Conservation (phyloP, 73 alveolate species). For the Tetrahymena malaccensis region DNA sequence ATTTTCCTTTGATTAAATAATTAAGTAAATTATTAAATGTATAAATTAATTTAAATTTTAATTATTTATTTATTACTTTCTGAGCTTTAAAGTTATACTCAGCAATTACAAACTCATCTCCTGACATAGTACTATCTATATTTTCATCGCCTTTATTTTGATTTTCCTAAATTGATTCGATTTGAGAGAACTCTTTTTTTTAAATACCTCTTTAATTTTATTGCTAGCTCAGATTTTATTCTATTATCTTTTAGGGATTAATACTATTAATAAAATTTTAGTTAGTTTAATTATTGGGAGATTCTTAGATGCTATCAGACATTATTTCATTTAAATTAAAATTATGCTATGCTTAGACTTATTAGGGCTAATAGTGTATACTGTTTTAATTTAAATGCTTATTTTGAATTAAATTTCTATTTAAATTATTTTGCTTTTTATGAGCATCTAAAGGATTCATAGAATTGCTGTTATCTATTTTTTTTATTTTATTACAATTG, state of each 20-base stretch:
- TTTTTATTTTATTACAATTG: background rate
- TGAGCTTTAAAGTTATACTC: background rate
- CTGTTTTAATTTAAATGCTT: background rate
- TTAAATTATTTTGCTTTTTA: background rate
- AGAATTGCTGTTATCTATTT: background rate
- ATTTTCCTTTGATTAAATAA: background rate
- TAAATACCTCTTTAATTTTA: background rate
- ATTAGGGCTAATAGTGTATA: background rate
- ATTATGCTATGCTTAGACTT: background rate
- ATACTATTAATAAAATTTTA: background rate
- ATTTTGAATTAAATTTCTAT: background rate
- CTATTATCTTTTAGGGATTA: no score
- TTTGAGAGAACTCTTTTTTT: background rate
- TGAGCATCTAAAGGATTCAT: background rate
- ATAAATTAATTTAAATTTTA: background rate
- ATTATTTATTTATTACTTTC: background rate
- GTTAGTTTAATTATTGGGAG: background rate
- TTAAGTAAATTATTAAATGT: background rate
- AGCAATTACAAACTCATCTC: background rate
- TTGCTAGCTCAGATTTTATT: no score
- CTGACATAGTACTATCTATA: background rate
- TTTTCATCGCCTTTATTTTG: background rate
- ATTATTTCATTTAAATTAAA: background rate
- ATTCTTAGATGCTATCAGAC: background rate
- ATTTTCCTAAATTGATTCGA: background rate